Base-by-base conservation (phyloP, 305 asterid genomes). In the Fraxinus sp. region DNA sequence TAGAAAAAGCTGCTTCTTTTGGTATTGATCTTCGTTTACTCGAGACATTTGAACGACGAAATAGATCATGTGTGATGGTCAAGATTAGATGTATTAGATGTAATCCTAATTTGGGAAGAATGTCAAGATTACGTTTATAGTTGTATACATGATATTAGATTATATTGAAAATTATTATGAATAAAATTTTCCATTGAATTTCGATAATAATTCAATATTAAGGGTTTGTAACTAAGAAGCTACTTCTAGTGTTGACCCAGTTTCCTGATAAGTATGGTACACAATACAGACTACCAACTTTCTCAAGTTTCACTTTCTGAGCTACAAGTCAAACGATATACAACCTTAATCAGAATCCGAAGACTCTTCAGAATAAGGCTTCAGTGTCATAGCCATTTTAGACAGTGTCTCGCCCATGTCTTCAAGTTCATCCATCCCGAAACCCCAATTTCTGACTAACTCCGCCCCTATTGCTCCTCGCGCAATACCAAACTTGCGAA, bases 361-460 rank as follows among this genome's bases (percentile, higher is more conserved):
- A 33, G 93, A 91, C 49, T 39, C 80, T 46, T 84, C 86, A 76
- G 89, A 83, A 16, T 30, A 49, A 72, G 97, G 97, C 76, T 85
- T 88, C 59, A 94, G 87, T 8, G 86, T 85, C 11, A 74, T 52
- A 76, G 91, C 91, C 99, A 94, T 86, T 82, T 89, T 83, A 24
- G 94, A 94, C 83, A 96, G 81, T 16, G 83, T 80, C 93, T 96
- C 99, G 76, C 88, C 97, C 59, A 92, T 78, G 46, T 96, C 98
- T 82, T 90, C 92, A 16, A 91, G 80, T 68, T 95, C 99, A 14
- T 93, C 98, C 87, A 83, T 90, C 68, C 87, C 97, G 2, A 93
- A 93, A 52, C 99, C 99, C 98, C 98, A 94, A 79, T 81, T 86
- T 86, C 87, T 79, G 36, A 94, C 89, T 35, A 95, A 46, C 82